Evolutionary conservation across 345 rosid genomes (phyloP).

Genomic region (Salix brachista): DNA sequence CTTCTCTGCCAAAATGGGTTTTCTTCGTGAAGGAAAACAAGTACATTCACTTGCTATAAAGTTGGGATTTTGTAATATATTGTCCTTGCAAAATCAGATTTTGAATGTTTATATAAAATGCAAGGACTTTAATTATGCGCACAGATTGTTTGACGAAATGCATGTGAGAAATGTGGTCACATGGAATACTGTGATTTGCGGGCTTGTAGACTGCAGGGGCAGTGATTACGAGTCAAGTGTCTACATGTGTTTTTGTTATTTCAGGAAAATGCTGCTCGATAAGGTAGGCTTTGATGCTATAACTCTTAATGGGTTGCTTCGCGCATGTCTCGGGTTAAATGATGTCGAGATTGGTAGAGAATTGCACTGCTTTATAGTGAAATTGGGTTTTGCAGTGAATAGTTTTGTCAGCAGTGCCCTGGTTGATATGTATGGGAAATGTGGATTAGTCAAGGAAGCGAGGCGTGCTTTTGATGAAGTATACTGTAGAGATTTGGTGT

Average conservation of each 20-base stretch:
- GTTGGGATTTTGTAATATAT: slow-evolving; percentile 31
- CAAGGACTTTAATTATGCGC: slow-evolving; percentile 23
- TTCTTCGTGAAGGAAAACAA: slow-evolving; percentile 33
- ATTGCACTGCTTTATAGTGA: slow-evolving; percentile 50
- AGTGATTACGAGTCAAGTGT: slow-evolving; percentile 1
- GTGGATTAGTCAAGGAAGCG: slow-evolving; percentile 44
- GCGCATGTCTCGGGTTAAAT: slow-evolving; percentile 37
- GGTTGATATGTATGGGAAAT: slow-evolving; percentile 66
- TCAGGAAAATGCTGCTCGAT: slow-evolving; percentile 42
- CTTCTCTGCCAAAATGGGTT: slow-evolving; percentile 29
- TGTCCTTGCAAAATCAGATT: slow-evolving; percentile 48
- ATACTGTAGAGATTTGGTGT: slow-evolving; percentile 43
- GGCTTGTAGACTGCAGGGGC: slow-evolving; percentile 18
- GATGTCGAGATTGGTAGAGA: slow-evolving; percentile 40
- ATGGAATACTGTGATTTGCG: slow-evolving; percentile 63
- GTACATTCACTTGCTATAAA: slow-evolving; percentile 39
- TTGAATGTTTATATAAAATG: slow-evolving; percentile 44
- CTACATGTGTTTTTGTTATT: slow-evolving; percentile 28
- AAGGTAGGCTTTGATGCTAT: slow-evolving; percentile 43
- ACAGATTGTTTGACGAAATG: slow-evolving; percentile 66
- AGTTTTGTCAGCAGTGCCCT: slow-evolving; percentile 45
- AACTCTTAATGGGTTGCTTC: slow-evolving; percentile 48
- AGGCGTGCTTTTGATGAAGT: slow-evolving; percentile 42
- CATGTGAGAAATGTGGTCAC: slow-evolving; percentile 48
- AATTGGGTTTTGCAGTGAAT: slow-evolving; percentile 41